phyloP scores from a whole-genome alignment of 2,329 filamentous ascomycete genomes.

The Tolypocladium inflatum region DNA sequence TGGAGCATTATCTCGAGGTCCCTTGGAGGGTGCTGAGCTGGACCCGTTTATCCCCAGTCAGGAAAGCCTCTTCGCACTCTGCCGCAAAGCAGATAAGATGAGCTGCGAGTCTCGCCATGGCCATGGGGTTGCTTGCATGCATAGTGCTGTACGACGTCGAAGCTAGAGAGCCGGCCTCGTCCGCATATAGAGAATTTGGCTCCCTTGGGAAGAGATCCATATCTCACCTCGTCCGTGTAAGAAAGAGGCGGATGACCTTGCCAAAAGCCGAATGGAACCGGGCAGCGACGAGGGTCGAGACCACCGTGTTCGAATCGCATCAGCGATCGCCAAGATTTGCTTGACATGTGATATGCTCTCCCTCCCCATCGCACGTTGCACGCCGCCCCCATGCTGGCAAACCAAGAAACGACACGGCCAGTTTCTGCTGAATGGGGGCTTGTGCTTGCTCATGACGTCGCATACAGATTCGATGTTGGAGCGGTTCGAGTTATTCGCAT shows the following conservation, averaged over 20 bases:
- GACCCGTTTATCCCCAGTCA: not conserved
- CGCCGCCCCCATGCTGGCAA: not conserved
- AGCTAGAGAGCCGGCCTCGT: not conserved
- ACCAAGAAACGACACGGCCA: not conserved
- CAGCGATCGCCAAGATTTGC: not conserved
- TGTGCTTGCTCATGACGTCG: not conserved
- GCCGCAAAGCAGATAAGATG: no score
- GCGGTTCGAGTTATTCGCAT: not conserved
- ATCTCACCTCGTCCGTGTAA: not conserved
- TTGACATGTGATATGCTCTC: not conserved
- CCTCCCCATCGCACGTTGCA: not conserved
- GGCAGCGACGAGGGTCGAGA: not conserved
- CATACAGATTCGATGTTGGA: not conserved
- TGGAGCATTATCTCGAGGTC: not conserved
- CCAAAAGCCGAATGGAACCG: not conserved
- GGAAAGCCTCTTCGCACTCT: no score
- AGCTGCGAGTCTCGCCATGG: not conserved
- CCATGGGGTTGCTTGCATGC: not conserved
- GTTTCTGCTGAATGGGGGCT: not conserved
- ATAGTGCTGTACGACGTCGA: not conserved
- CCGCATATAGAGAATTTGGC: not conserved
- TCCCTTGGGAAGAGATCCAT: not conserved
- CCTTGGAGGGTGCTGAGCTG: not conserved
- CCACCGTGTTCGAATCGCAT: no score
- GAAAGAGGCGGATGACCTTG: not conserved